Base-by-base conservation (phyloP, 805 yeast species). In the Nakazawaea holstii region DNA sequence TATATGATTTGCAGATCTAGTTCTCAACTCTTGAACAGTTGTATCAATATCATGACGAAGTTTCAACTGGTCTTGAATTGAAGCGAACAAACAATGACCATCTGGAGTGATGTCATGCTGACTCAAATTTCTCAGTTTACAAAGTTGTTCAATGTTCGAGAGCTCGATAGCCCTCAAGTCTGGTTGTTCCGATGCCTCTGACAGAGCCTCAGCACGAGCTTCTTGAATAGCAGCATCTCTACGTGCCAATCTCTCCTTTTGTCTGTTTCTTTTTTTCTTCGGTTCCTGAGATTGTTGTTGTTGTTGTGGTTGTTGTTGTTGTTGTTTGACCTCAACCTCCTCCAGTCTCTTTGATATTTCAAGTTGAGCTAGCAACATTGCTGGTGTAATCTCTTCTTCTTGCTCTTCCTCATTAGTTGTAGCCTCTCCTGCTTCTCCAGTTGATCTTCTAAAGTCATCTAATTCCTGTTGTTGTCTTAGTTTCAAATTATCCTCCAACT, bases 11-110 rank as follows among this genome's bases (percentile, higher is more conserved):
- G 88, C 91, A 6, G 96, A 85, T 39, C 64, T 58, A 0, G 70
- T 55, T 51, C 99, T 76, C 49, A 92, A 69, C 24, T 78, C 79
- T 49, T 72, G 70, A 13, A 81, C 71, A 1, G 72, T 51, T 24
- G 55, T 57, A 3, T 59, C 59, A 6, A 64, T 53, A 2, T 59
- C 65, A 29, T 78, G 87, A 20, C 95, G 76, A 3, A 58, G 49
- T 41, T 59, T 54, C 52, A 92, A 65, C 59, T 92, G 98, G 60
- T 92, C 96, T 20, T 82, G 71, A 15, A 92, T 74, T 0, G 96
- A 84, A 4, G 92, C 87, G 69, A 89, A 94, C 30, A 92, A 67
- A 71, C 99, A 94, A 62, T 92, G 92, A 0, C 98, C 99, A 63
- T 92, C 98, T 0, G 98, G 96, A 50, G 74, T 70, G 41, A 90